phyloP scores from a whole-genome alignment of 2,329 filamentous ascomycete genomes.

The Cyclaneusma minus region DNA sequence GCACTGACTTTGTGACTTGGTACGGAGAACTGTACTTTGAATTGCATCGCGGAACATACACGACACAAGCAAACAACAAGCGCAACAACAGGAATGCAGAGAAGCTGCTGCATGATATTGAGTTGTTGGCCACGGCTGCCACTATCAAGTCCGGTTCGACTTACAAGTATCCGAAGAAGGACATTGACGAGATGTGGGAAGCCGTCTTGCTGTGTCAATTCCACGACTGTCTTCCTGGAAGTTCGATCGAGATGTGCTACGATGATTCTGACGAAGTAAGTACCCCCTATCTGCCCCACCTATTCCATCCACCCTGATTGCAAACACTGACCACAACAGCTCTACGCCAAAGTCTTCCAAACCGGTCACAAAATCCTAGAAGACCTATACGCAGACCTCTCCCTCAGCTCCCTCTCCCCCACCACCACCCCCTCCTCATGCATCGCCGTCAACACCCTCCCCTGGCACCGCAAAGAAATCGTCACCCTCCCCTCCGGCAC shows the following conservation, averaged over 20 bases:
- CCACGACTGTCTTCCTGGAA: conserved; percentile 91
- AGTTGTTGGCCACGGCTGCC: conserved; percentile 74
- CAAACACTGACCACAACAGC: conserved; percentile 25
- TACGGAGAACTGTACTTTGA: conserved; percentile 98
- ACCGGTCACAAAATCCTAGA: conserved; percentile 58
- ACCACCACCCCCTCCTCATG: conserved; percentile 29
- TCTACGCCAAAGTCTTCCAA: conserved; percentile 72
- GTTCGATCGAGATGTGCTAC: conserved; percentile 95
- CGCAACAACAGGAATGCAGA: conserved; percentile 81
- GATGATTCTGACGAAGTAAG: conserved; percentile 74
- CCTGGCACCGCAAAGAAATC: conserved; percentile 68
- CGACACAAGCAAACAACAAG: conserved; percentile 95
- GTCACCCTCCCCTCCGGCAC: conserved; percentile 42
- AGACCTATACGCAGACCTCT: conserved; percentile 53
- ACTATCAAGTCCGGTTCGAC: conserved; percentile 48
- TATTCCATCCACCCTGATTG: conserved; percentile 2
- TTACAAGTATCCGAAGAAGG: conserved; percentile 84
- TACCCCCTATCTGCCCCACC: conserved; percentile 2
- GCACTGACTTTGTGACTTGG: conserved; percentile 74
- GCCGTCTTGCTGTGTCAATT: conserved; percentile 84
- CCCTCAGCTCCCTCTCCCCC: conserved; percentile 33
- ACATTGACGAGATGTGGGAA: conserved; percentile 97
- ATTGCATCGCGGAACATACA: conserved; percentile 91
- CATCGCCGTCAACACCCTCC: conserved; percentile 67
- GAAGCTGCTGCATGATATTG: conserved; percentile 71